Evolutionary conservation across 1,284 basidiomycete species (phyloP), one percentile per base, ranked within the genome.

Genomic region (Ceratobasidium sp.): DNA sequence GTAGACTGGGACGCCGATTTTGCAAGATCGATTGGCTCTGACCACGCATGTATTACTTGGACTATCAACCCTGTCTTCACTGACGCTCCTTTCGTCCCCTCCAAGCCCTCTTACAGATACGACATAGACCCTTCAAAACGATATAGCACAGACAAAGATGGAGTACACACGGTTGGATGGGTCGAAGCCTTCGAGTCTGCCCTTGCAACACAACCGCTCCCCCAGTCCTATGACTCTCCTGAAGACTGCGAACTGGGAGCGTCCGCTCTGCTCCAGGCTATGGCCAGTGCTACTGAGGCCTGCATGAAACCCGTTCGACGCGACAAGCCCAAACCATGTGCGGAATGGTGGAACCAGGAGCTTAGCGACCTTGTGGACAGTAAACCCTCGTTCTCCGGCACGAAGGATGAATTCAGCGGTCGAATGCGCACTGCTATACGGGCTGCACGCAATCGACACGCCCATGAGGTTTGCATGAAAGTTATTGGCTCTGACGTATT

Each of bases 41-140:
- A 69, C 17, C 65, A 75, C 41, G 71, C 45, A n/a, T 22, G 51
- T 22, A 54, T 64, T 15, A 29, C 29, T 0, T 62, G 59, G 11
- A 27, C 1, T 41, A 56, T 56, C 22, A 44, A 1, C 22, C 31
- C 17, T 41, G 4, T 41, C 36, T 41, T 41, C 11, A 11, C 11
- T 41, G 11, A 41, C 36, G 36, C 36, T 11, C 27, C 41, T 2
- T 56, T 14, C 33, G 14, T 2, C 8, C 44, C 59, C 33, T 1
- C 50, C 17, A 15, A 36, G 2, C 27, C 17, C 17, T 1, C 17
- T 29, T 24, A 44, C 36, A 15, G 33, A 31, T 53, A 48, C 48
- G 33, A 1, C 45, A 62, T 59, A 36, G 48, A 64, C 24, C 27
- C 36, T 41, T n/a, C 15, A 27, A 41, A 22, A 62, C 22, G 33